phyloP scores from a whole-genome alignment of 208 protist genomes.

The Tritrichomonas musculus region DNA sequence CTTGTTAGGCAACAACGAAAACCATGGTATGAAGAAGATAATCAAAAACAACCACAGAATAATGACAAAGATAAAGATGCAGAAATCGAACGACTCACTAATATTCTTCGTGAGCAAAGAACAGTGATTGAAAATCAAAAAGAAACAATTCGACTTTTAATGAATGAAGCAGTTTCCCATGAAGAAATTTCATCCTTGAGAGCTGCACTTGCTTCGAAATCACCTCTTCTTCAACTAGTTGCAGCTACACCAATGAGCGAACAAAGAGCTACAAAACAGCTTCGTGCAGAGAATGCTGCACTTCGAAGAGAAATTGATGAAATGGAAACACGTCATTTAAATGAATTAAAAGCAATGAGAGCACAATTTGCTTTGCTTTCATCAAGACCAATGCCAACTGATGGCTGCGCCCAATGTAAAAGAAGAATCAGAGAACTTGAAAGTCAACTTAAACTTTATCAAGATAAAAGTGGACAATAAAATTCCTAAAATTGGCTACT shows the following conservation, averaged over 20 bases:
- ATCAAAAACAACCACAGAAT: background rate
- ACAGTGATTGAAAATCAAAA: background rate
- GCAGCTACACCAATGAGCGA: background rate
- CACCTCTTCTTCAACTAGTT: background rate
- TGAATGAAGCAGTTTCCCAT: background rate
- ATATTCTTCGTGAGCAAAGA: background rate
- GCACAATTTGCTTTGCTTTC: background rate
- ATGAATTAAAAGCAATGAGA: background rate
- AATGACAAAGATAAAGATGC: background rate
- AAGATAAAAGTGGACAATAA: too few species aligned
- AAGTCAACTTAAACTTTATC: background rate
- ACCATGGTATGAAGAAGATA: background rate
- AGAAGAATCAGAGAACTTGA: slow-evolving; percentile 18
- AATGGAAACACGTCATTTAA: background rate
- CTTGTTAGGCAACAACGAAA: background rate
- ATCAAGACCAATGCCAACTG: background rate
- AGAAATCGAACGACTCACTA: background rate
- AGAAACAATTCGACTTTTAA: slow-evolving; percentile 16
- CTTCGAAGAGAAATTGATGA: background rate
- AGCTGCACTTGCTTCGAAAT: background rate
- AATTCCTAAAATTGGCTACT: too few species aligned
- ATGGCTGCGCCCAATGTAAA: slow-evolving; percentile 3
- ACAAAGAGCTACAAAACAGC: background rate
- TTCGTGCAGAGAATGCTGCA: slow-evolving; percentile 4
- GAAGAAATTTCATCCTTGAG: slow-evolving; percentile 5